phyloP scores from a whole-genome alignment of 2,329 filamentous ascomycete species.

The Pseudogymnoascus sp. region DNA sequence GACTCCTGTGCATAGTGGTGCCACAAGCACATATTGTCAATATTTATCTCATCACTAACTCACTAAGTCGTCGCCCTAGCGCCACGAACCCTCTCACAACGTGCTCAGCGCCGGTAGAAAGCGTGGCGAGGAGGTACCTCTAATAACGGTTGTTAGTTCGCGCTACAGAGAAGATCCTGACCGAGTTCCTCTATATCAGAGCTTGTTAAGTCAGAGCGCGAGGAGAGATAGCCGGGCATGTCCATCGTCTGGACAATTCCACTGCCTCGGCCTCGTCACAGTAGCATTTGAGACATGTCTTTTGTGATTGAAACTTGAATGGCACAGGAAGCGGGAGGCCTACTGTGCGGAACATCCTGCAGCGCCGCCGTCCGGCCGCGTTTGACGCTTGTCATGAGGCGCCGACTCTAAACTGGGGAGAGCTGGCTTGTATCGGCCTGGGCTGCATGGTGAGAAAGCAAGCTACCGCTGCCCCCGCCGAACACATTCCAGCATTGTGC shows the following conservation, averaged over 20 bases:
- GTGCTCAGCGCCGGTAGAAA: not conserved
- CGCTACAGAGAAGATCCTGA: not conserved
- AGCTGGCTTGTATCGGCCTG: not conserved
- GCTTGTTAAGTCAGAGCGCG: not conserved
- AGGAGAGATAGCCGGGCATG: not conserved
- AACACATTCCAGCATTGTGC: not conserved
- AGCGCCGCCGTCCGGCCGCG: not conserved
- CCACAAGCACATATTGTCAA: not conserved
- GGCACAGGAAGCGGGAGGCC: not conserved
- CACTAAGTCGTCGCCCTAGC: not conserved
- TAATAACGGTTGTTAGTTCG: not conserved
- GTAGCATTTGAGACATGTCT: not conserved
- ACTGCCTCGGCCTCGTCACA: not conserved
- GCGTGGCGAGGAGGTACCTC: not conserved
- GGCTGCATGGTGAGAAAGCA: not conserved
- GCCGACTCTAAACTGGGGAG: not conserved
- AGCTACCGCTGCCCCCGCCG: not conserved
- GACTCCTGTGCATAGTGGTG: not conserved
- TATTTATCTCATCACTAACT: not conserved
- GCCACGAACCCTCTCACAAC: not conserved
- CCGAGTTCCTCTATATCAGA: not conserved
- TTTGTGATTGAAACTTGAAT: not conserved
- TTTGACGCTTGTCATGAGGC: not conserved
- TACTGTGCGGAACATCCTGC: not conserved
- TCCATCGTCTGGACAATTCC: not conserved